Conservation (phyloP, 345 rosid species). For the Populus tremula region DNA sequence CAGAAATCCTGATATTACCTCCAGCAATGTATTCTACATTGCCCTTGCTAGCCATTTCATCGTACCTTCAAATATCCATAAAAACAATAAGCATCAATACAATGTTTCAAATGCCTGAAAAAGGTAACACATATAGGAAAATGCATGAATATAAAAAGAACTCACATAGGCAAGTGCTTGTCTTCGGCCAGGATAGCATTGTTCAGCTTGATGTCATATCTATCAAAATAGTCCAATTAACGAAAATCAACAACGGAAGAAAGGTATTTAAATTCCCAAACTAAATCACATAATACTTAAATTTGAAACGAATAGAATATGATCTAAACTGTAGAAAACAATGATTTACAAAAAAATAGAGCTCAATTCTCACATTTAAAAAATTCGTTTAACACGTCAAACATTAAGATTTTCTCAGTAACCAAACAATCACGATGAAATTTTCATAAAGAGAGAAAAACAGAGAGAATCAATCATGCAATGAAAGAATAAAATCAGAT, state of each 20-base stretch:
- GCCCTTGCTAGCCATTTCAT: constrained; percentile 43
- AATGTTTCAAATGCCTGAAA: not conserved
- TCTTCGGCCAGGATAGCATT: constrained; percentile 94
- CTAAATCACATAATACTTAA: not conserved
- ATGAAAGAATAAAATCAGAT: not conserved
- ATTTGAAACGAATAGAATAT: not conserved
- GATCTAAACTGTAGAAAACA: not conserved
- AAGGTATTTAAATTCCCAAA: not conserved
- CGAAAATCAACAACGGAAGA: not conserved
- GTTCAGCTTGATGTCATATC: constrained; percentile 81
- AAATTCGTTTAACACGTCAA: not conserved
- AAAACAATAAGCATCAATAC: not conserved
- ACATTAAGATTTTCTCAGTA: not conserved
- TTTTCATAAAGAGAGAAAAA: not conserved
- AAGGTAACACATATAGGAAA: no score
- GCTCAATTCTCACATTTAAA: not conserved
- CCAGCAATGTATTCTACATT: constrained; percentile 70
- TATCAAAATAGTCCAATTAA: constrained; percentile 22
- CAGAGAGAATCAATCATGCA: not conserved
- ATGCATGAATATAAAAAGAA: not conserved
- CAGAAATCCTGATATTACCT: constrained; percentile 35
- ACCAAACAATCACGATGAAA: not conserved
- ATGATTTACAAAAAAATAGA: not conserved
- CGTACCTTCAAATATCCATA: constrained; percentile 43
- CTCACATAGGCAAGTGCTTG: constrained; percentile 90